Evolutionary conservation across 768 basidiomycete genomes (phyloP).

Genomic region (Agaricus sinodeliciosus): DNA sequence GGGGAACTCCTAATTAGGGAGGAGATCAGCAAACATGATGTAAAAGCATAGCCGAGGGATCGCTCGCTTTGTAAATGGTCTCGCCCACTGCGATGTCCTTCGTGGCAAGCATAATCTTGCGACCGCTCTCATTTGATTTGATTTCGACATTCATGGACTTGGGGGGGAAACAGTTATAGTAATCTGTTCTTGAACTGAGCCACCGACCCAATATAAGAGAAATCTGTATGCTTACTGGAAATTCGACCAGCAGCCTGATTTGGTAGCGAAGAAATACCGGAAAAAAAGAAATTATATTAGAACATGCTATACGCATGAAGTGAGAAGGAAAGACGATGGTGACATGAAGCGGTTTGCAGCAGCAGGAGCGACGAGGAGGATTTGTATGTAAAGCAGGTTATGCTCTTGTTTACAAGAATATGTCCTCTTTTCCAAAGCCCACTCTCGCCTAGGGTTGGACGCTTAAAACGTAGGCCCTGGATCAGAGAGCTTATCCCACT

Average conservation of each 20-base stretch:
- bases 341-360: constrained; percentile 17
- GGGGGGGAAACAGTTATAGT: constrained; percentile 74
- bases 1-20: constrained; percentile 57
- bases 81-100: constrained; percentile 69
- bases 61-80: constrained; percentile 63
- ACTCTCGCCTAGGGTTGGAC: constrained; percentile 4
- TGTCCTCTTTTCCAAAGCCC: constrained; percentile 20
- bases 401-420: constrained; percentile 13
- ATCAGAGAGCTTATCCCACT: constrained; percentile 86
- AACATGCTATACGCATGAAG: constrained; percentile 59
- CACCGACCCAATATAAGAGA: constrained; percentile 10
- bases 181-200: constrained; percentile 40
- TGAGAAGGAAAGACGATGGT: constrained; percentile 23
- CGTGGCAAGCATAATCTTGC: constrained; percentile 53
- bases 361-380: constrained; percentile 5
- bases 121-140: constrained; percentile 32
- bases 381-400: constrained; percentile 5
- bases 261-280: constrained; percentile 9
- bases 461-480: constrained; percentile 39
- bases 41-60: not conserved
- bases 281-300: constrained; percentile 20
- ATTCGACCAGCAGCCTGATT: constrained; percentile 57
- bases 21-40: not conserved
- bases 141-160: constrained; percentile 65
- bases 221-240: constrained; percentile 57